Conservation (phyloP, 2,329 filamentous ascomycete species). For the Neonectria ditissima region DNA sequence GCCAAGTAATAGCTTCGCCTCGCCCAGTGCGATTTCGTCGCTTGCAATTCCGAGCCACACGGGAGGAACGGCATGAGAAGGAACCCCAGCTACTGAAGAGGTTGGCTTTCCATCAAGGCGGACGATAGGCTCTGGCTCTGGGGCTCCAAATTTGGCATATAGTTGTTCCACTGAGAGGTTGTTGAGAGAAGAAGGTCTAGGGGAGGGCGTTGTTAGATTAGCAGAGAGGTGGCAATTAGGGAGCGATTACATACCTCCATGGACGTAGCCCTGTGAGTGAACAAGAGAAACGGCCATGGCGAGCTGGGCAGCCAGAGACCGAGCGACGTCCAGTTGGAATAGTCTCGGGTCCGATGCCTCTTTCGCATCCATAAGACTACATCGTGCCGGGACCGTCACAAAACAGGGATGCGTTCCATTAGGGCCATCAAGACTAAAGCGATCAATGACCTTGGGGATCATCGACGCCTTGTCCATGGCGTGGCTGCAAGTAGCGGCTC, state of each 20-base stretch:
- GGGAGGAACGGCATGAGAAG: conserved; percentile 44
- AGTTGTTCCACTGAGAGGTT: conserved; percentile 39
- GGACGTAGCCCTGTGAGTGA: conserved; percentile 46
- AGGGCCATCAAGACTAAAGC: conserved; percentile 41
- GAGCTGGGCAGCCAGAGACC: conserved; percentile 46
- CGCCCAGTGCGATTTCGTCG: conserved; percentile 44
- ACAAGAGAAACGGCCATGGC: conserved; percentile 47
- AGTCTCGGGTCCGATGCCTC: conserved; percentile 30
- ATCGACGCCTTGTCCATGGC: conserved; percentile 3
- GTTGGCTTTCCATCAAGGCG: conserved; percentile 35
- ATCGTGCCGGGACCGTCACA: conserved; percentile 43
- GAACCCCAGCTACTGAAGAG: conserved; percentile 40
- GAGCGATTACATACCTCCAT: too few species aligned
- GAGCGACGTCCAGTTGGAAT: conserved; percentile 44
- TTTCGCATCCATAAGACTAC: conserved; percentile 40
- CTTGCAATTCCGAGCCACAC: conserved; percentile 51
- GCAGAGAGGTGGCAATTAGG: too few species aligned
- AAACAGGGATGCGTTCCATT: conserved; percentile 48
- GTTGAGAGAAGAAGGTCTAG: conserved; percentile 45
- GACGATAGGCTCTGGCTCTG: conserved; percentile 38
- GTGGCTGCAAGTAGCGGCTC: neutral
- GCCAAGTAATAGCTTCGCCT: conserved; percentile 39
- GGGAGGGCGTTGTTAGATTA: too few species aligned
- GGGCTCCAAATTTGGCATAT: conserved; percentile 42
- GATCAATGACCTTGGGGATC: conserved; percentile 40